Evolutionary conservation across 768 basidiomycete species (phyloP).

Genomic region (Pleurotus giganteus): DNA sequence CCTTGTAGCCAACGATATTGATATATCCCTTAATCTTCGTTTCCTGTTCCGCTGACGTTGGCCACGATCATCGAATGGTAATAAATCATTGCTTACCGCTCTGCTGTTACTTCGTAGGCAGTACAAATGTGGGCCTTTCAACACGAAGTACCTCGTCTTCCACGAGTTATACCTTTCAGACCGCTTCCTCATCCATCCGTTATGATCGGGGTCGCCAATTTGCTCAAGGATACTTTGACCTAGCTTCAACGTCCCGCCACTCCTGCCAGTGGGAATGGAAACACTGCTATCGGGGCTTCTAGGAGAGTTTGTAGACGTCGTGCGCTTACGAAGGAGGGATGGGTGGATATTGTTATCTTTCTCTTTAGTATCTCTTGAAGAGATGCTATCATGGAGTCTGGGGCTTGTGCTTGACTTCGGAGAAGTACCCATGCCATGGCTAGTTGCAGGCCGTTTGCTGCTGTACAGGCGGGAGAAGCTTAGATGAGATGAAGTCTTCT

Average conservation of each 20-base stretch:
- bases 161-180: constrained; percentile 91
- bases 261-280: constrained; percentile 13
- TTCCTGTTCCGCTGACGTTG: constrained; percentile 50
- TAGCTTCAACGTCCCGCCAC: constrained; percentile 40
- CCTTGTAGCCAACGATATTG: constrained; percentile 87
- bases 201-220: constrained; percentile 87
- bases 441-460: constrained; percentile 13
- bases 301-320: constrained; percentile 29
- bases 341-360: constrained; percentile 31
- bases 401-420: constrained; percentile 8
- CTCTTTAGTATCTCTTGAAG: constrained; percentile 1
- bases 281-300: constrained; percentile 12
- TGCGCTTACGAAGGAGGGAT: constrained; percentile 56
- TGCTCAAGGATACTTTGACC: constrained; percentile 82
- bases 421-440: constrained; percentile 6
- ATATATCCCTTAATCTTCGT: constrained; percentile 96
- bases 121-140: constrained; percentile 92
- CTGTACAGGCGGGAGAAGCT: constrained; percentile 49
- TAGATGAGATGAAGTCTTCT: constrained; percentile 44
- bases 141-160: constrained; percentile 89
- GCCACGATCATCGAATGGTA: neutral
- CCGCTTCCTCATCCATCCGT: constrained; percentile 95
- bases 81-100: constrained; percentile 34
- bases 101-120: constrained; percentile 75
- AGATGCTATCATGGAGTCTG: constrained; percentile 9